Base-by-base conservation (phyloP, 1,284 basidiomycete species). In the Porodaedalea pini region DNA sequence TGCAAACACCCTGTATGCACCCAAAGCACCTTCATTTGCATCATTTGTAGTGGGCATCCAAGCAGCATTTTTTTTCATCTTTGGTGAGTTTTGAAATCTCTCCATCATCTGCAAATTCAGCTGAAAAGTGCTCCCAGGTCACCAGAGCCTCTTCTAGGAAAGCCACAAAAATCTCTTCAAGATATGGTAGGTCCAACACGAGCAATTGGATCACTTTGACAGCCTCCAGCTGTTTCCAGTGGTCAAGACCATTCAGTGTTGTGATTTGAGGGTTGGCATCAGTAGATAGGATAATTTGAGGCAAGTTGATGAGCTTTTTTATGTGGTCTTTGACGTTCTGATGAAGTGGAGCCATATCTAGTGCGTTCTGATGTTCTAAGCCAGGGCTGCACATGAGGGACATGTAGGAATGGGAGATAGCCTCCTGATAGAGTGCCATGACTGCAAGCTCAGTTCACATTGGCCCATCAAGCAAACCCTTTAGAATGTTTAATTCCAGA, bases 361-460 rank as follows among this genome's bases (percentile, higher is more conserved):
- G 32, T 7, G 23, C 54, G 29, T 62, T 60, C 29, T 25, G 6
- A 15, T 56, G n/a, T 29, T 32, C n/a, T 13, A 34, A 27, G 11
- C 27, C 29, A 23, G 15, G 13, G 23, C 40, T 25, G 1, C 58
- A 36, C 2, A 60, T 54, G 19, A 15, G 7, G 1, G 8, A 8
- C 27, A 54, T 57, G 45, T 57, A 60, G 10, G 61, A 55, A 23
- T 25, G 21, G 2, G 55, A 54, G n/a, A 60, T 51, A 8, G 39
- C 37, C 31, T 57, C 54, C n/a, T 47, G 58, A 49, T 62, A 54
- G 10, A 60, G 51, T 15, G 41, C 48, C 11, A 62, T 27, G 2
- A 52, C 54, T 40, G 43, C 54, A 10, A 63, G 54, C 51, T 63
- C 57, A 2, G 60, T 61, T 13, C 53, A 39, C 6, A 45, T 63